These are phyloP conservation scores for Sphagnurus paluster DNA, from an alignment of 1,284 basidiomycete species.

Conservation along the genomic window DNA sequence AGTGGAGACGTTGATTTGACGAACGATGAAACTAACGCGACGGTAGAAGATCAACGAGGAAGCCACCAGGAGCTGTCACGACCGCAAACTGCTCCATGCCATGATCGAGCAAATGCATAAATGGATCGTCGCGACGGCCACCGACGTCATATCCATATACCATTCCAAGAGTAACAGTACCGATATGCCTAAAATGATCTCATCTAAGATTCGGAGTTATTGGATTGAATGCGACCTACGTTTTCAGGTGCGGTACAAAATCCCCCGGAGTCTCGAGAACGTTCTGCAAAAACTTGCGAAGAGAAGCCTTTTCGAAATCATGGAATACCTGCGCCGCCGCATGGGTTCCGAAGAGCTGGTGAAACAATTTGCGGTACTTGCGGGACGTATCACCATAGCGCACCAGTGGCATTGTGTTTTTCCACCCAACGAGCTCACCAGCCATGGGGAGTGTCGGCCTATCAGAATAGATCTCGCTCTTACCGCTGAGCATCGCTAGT, in stretches of 20 bases:
- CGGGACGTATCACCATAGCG: slow-evolving; percentile 48
- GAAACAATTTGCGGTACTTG: slow-evolving; percentile 50
- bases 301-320: slow-evolving; percentile 43
- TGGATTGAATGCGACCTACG: not conserved
- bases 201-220: not conserved
- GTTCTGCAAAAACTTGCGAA: slow-evolving; percentile 44
- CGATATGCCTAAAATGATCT: slow-evolving; percentile 25
- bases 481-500: slow-evolving; percentile 41
- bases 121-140: slow-evolving; percentile 31
- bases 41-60: slow-evolving; percentile 29
- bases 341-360: slow-evolving; percentile 38
- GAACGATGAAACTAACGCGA: slow-evolving; percentile 28
- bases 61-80: slow-evolving; percentile 34
- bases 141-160: slow-evolving; percentile 37
- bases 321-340: slow-evolving; percentile 32
- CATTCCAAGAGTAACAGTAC: slow-evolving; percentile 33
- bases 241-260: slow-evolving; percentile 40
- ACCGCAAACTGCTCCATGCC: slow-evolving; percentile 37
- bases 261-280: slow-evolving; percentile 44
- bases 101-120: slow-evolving; percentile 29
- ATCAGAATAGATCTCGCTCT: slow-evolving; percentile 44
- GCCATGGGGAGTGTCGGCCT: slow-evolving; percentile 33
- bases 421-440: slow-evolving; percentile 37
- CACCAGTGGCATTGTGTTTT: slow-evolving; percentile 30
- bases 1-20: no score